Evolutionary conservation across 257 asterid genomes (phyloP).

Genomic region (Solanum ahanhuiri): DNA sequence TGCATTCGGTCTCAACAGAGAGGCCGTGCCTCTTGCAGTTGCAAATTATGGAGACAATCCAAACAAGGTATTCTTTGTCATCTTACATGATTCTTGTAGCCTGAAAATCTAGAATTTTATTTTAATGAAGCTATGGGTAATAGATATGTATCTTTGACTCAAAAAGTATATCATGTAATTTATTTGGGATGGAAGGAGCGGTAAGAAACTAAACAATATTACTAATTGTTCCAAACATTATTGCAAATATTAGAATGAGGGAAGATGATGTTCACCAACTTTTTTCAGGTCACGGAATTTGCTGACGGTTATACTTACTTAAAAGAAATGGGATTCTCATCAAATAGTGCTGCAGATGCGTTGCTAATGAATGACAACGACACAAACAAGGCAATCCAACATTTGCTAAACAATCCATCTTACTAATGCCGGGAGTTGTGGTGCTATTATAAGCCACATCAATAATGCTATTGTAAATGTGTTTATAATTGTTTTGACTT

Average conservation of each 20-base stretch:
- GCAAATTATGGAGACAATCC: slow-evolving; percentile 93
- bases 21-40: slow-evolving; percentile 76
- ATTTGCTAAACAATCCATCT: slow-evolving; percentile 58
- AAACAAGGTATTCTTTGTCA: slow-evolving; percentile 35
- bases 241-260: not conserved
- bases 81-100: not conserved
- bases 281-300: slow-evolving; percentile 69
- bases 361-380: slow-evolving; percentile 76
- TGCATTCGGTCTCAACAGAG: slow-evolving; percentile 76
- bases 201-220: not conserved
- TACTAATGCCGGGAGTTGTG: slow-evolving; percentile 6
- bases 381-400: slow-evolving; percentile 76
- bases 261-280: too few relatives aligned
- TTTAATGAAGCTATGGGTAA: not conserved
- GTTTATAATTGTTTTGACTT: not conserved
- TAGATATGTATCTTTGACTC: not conserved
- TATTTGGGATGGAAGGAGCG: not conserved
- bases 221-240: not conserved
- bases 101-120: not conserved
- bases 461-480: not conserved
- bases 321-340: slow-evolving; percentile 86
- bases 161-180: not conserved
- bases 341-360: slow-evolving; percentile 71
- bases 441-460: not conserved
- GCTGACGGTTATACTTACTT: slow-evolving; percentile 47